phyloP scores from a whole-genome alignment of 2,329 filamentous ascomycete genomes.

The Calonectria crousiana region DNA sequence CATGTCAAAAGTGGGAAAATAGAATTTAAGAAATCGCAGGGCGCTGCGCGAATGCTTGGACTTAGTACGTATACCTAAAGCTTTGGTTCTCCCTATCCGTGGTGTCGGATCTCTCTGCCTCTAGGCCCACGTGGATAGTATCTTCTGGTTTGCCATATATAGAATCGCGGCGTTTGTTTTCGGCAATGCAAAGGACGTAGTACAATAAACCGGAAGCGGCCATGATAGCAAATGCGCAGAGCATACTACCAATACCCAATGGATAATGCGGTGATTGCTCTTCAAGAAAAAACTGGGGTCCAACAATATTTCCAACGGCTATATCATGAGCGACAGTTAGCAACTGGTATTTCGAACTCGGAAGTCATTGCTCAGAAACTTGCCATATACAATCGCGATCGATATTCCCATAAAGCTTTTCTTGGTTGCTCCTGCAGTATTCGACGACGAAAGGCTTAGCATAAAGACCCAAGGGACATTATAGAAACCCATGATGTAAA shows the following conservation, averaged over 20 bases:
- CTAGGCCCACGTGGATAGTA: neutral
- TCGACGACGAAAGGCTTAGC: conserved; percentile 46
- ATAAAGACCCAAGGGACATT: conserved; percentile 42
- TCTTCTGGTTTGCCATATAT: conserved; percentile 24
- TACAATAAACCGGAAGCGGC: conserved; percentile 35
- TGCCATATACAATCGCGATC: conserved; percentile 45
- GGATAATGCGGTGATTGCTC: conserved; percentile 44
- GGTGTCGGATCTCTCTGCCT: neutral
- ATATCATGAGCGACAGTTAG: neutral
- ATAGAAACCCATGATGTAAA: conserved; percentile 51
- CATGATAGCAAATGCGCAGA: conserved; percentile 45
- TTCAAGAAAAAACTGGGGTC: conserved; percentile 45
- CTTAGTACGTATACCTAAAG: neutral
- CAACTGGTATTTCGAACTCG: neutral
- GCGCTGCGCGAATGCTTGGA: no score
- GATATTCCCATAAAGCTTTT: conserved; percentile 47
- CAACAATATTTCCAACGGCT: conserved; percentile 48
- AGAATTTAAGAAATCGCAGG: neutral
- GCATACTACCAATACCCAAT: conserved; percentile 44
- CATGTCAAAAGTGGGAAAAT: neutral
- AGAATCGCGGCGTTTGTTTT: conserved; percentile 38
- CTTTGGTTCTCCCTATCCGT: neutral
- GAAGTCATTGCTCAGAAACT: neutral
- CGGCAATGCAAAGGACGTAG: conserved; percentile 35
- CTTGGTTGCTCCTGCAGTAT: conserved; percentile 47